Conservation (phyloP, 176 grass and related monocot species). For the Musa troglodytarum region DNA sequence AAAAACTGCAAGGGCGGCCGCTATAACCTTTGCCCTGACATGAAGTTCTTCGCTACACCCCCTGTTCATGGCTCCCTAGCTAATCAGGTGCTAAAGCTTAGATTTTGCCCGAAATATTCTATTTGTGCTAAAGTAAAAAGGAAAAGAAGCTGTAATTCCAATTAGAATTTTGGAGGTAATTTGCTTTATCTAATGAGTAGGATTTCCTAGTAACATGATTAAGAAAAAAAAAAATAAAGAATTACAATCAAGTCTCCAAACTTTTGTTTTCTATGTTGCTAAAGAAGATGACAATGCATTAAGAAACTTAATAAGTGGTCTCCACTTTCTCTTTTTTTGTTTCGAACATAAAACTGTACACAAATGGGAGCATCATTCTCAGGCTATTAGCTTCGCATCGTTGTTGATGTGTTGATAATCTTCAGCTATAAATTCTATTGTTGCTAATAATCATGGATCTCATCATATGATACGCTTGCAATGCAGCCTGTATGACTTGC, state of each 20-base stretch:
- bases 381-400: not conserved
- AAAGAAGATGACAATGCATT: not conserved
- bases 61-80: constrained; percentile 77
- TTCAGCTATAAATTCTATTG: not conserved
- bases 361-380: not conserved
- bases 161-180: not conserved
- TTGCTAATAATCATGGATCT: not conserved
- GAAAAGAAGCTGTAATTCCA: too few relatives aligned
- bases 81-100: constrained; percentile 34
- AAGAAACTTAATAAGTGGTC: not conserved
- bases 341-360: not conserved
- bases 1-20: constrained; percentile 81
- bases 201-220: not conserved
- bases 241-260: not conserved
- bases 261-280: not conserved
- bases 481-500: not conserved
- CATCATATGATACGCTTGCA: not conserved
- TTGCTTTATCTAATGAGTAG: not conserved
- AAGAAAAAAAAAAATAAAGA: not conserved
- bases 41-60: constrained; percentile 84
- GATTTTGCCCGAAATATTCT: not conserved
- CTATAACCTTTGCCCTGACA: constrained; percentile 85
- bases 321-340: not conserved
- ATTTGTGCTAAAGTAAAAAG: too few relatives aligned
- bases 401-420: not conserved